Evolutionary conservation across 2,329 filamentous ascomycete species (phyloP), one percentile per base, ranked within the genome.

Genomic region (Leptodontidium sp.): DNA sequence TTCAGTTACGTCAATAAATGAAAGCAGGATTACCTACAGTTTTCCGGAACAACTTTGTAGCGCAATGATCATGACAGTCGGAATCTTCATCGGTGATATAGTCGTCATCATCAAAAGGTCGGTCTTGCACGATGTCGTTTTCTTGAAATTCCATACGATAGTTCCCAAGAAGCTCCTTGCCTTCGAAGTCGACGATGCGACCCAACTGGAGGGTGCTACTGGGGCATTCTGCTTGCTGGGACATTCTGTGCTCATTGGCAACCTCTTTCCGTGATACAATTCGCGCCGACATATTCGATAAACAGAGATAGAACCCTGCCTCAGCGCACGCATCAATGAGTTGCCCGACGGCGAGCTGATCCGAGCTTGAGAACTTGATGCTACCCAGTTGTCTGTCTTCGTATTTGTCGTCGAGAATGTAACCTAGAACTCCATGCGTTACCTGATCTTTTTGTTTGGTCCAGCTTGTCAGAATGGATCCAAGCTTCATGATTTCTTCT

Each of bases 371-470:
- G 21, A 57, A 17, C 53, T 35, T 17, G 26, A 57, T 38, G 4
- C 35, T 5, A 35, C n/a, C 35, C 1, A 57, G 29, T 17, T 35
- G 17, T 17, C 14, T n/a, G 17, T 57, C 29, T 38, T 57, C 53
- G 35, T 57, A 57, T 9, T 21, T n/a, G 15, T 38, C 53, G 9
- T 35, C n/a, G 8, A 57, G 29, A 15, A 57, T 12, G 8, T 57
- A 38, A 8, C 26, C 53, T 6, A 57, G 35, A 17, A 57, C 26
- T 38, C n/a, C n/a, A 38, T 57, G 53, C 17, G 17, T 21, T 14
- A 57, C 53, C n/a, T 57, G 17, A 17, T 57, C 11, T 38, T 57
- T 57, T 21, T 57, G 53, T 24, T 32, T 57, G 26, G 26, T 57
- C 53, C 53, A 57, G 35, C 26, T 35, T 7, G 24, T 57, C 8